Base-by-base conservation (phyloP, 768 basidiomycete genomes). In the Leccinellum rugosiceps region DNA sequence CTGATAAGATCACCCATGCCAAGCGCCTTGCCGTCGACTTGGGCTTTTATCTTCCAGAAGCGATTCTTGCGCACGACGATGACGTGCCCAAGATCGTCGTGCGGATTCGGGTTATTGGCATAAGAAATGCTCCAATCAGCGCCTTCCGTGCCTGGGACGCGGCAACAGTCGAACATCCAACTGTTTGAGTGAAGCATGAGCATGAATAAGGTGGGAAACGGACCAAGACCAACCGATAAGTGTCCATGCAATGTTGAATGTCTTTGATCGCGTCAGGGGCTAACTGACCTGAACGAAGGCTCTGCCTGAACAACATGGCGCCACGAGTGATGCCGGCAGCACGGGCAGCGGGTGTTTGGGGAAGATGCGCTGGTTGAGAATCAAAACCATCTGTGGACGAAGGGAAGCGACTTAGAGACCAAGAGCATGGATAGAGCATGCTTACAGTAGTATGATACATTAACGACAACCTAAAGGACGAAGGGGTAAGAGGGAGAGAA, bases 381-480 rank as follows among this genome's bases (percentile, higher is more conserved):
- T 86, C 78, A 61, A 94, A 94, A 15, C 92, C 92, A 76, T 92
- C 91, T 94, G 52, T 19, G 7, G 41, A 43, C 5, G 10, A 43
- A 43, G 41, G 19, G 19, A 43, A 43, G 41, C 41, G 41, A 43
- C 19, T 43, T 3, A 6, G 3, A 19, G 41, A 11, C 19, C n/a
- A 11, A 43, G 19, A 43, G 11, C 5, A 19, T 19, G 38, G n/a
- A 11, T n/a, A 11, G 9, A 34, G n/a, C 7, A 28, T 30, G 61
- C 81, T 53, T 70, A 88, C 94, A 97, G 64, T 92, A 97, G 73
- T 97, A 96, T n/a, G 91, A 94, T 11, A 95, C 92, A 63, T 95
- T 92, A 41, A 95, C 80, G 1, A 95, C 86, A 55, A 94, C 87
- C 86, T 84, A 38, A 80, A 58, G 14, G 38, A 43, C 35, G 26